Base-by-base conservation (phyloP, 768 basidiomycete species). In the Lactarius vividus region DNA sequence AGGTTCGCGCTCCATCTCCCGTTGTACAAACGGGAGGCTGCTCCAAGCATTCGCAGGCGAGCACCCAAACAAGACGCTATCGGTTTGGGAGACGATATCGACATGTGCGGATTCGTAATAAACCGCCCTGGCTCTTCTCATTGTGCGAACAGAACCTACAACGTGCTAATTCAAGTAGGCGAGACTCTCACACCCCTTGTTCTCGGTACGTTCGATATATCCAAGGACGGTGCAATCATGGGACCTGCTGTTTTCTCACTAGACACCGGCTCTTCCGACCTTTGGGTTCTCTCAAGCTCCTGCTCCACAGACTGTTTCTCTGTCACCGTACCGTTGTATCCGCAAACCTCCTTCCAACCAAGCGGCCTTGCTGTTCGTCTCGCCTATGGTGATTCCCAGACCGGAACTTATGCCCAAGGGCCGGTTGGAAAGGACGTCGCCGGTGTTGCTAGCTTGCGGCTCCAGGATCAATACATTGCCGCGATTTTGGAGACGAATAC, bases 201-300 rank as follows among this genome's bases (percentile, higher is more conserved):
- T 39, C 76, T 91, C 15, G 88, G 88, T 89, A 66, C 62, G 79
- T 26, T 44, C 26, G 6, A 52, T 18, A 31, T 29, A 37, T 69
- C 11, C 29, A 7, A 23, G n/a, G n/a, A 28, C 2, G 15, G 31
- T 31, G n/a, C 29, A 11, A 39, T 29, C 42, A 1, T 31, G 62
- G 18, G 13, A 59, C 40, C 57, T 10, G n/a, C 29, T 44, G 7
- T 2, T 54, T 16, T 58, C 52, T 23, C 15, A 33, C n/a, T 59
- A 89, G 90, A 92, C 68, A 90, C 89, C 2, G 90, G 90, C 53
- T 92, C 90, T 2, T 86, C 90, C 5, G 90, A 92, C 71, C 73
- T 91, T 6, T 92, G 91, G 91, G 81, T 88, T 11, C 74, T 87
- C 31, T 88, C 88, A 0, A 81, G 85, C 58, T 75, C 80, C 0